Evolutionary conservation across 306 rosid species (phyloP), one percentile per base, ranked within the genome.

Genomic region (Inga oerstediana): DNA sequence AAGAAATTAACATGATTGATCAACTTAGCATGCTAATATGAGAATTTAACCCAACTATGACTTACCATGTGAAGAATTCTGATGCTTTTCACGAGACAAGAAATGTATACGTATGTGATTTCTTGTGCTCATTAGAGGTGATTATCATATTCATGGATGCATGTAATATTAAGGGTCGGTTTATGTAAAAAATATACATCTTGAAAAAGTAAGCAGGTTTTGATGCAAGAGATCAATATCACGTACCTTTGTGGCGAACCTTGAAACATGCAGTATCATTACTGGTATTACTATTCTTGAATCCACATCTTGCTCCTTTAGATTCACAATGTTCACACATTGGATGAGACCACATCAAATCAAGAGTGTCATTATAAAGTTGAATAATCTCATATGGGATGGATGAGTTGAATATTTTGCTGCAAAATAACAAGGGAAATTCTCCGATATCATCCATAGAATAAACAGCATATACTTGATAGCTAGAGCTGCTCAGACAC

Each of bases 241-340:
- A 27, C 27, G 27, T n/a, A 20, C 65, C 65, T 58, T 20, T 56
- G 62, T 56, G 27, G 0, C 1, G 11, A 54, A 19, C 62, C n/a
- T 54, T 0, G 24, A 56, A 56, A 20, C 62, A 56, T 20, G 62
- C 62, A 34, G 13, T 56, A 6, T 56, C 56, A 5, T 27, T 14
- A 11, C 20, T 43, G 54, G 75, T 8, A 66, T 17, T 9, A 9
- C 27, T 27, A 16, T 74, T 79, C 69, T 81, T 85, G 83, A 82
- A 69, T 8, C 75, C 41, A 70, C 90, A 90, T 6, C 4, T 65
- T 16, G 10, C 46, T 22, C 88, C 85, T 22, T 46, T 51, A 32
- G 73, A 78, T 77, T 87, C 81, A 15, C 91, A 87, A 4, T 11
- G 12, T 69, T 24, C 15, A 9, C 90, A 85, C 9, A 59, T 24